Evolutionary conservation across 306 rosid genomes (phyloP).

Genomic region (Sesbania bispinosa): DNA sequence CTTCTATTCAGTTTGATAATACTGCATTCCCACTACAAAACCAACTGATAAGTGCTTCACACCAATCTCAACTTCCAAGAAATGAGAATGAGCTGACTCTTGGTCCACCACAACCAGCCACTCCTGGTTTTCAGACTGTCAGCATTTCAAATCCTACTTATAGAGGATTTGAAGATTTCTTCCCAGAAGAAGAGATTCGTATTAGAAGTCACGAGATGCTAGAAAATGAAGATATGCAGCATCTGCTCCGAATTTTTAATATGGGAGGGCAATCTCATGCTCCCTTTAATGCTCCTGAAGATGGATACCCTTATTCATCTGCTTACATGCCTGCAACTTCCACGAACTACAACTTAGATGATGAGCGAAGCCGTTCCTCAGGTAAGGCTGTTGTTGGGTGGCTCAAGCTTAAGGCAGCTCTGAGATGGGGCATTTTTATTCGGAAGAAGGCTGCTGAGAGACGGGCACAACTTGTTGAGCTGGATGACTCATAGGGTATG

Average conservation of each 20-base stretch:
- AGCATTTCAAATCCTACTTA: slow-evolving; percentile 48
- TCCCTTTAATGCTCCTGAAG: slow-evolving; percentile 47
- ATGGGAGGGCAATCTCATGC: slow-evolving; percentile 59
- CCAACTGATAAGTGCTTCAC: slow-evolving; percentile 49
- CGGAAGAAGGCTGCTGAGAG: slow-evolving; percentile 86
- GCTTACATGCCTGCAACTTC: slow-evolving; percentile 42
- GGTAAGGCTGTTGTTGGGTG: slow-evolving; percentile 95
- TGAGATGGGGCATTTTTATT: slow-evolving; percentile 87
- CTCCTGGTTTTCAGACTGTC: slow-evolving; percentile 48
- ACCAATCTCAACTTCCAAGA: slow-evolving; percentile 52
- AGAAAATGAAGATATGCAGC: slow-evolving; percentile 88
- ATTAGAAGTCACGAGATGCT: slow-evolving; percentile 81
- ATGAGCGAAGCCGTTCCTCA: slow-evolving; percentile 64
- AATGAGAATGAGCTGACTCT: slow-evolving; percentile 42
- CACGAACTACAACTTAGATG: slow-evolving; percentile 40
- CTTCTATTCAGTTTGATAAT: slow-evolving; percentile 49
- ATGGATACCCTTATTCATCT: slow-evolving; percentile 52
- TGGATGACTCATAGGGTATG: slow-evolving; percentile 56
- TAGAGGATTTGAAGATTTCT: slow-evolving; percentile 56
- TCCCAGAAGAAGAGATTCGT: slow-evolving; percentile 82
- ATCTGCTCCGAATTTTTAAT: slow-evolving; percentile 57
- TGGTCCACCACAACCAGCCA: slow-evolving; percentile 44
- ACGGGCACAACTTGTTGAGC: slow-evolving; percentile 87
- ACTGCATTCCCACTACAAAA: slow-evolving; percentile 49
- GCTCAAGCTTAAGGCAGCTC: slow-evolving; percentile 92